Base-by-base conservation (phyloP, 192 early-diverging fungal species). In the Coemansia sp. region DNA sequence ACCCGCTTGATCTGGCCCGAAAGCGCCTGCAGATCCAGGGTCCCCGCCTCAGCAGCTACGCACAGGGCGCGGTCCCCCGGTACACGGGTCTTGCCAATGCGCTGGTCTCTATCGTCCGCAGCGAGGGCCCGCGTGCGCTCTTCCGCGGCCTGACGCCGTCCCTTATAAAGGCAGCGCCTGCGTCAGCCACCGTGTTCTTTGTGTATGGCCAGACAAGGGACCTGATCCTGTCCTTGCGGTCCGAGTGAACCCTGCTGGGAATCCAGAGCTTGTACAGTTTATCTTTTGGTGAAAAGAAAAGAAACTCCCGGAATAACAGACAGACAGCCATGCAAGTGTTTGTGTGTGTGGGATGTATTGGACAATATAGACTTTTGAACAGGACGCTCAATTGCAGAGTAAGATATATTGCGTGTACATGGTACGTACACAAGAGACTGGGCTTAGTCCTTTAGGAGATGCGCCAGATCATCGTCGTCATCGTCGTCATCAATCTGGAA, bases 111-210 rank as follows among this genome's bases (percentile, higher is more conserved):
- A 97, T 99, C 65, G 84, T 88, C 3, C 63, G 68, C 37, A 69
- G 89, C 26, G 95, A 99, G 77, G 95, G 95, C 6, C 65, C 89
- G n/a, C 56, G 84, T 21, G 94, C 91, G 2, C 81, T 99, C 21
- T 99, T 95, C 78, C 94, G 94, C 50, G 95, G 97, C 0, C 67
- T 95, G 10, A 80, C 90, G 5, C 95, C 95, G 2, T 90, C 91
- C 1, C 59, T 97, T 5, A 65, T 99, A 63, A 99, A 99, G 84
- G 85, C 92, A 7, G 95, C 87, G 6, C 94, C 94, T 9, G 87
- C 89, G 0, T 89, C 90, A 41, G 94, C 97, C 5, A 85, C 93
- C 7, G 92, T 95, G 1, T 99, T 99, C 69, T 89, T 92, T 68
- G 88, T 97, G 0, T 93, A 87, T 76, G 89, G 87, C 21, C 76